Base-by-base conservation (phyloP, 208 protist species). In the Endotrypanum monterogeii region DNA sequence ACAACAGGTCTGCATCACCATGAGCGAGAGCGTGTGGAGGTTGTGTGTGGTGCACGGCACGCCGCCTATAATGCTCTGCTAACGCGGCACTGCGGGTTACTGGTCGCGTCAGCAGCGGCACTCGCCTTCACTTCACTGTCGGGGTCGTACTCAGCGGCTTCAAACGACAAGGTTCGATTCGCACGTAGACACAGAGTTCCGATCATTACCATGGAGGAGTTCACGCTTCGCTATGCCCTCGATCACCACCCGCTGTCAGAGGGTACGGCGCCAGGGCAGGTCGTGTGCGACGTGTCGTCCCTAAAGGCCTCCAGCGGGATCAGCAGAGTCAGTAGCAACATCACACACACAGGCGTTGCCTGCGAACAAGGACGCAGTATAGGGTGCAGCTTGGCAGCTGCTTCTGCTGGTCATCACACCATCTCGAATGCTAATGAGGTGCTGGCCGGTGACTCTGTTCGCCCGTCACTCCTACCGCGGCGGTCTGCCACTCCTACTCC, bases 41-140 rank as follows among this genome's bases (percentile, higher is more conserved):
- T 66, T 1, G 62, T 87, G 8, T 86, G 82, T 41, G 32, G 55
- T 2, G 44, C 65, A 20, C 73, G 71, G 46, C 58, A 78, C 25
- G 84, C 84, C 28, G 67, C 11, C 20, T 94, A 84, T 75, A 86
- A 80, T 52, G 16, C 67, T 16, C 32, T 73, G 4, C 73, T 94
- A 35, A 87, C 80, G 25, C 68, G 68, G 16, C 69, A 70, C 14
- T 91, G 87, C 60, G 65, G 63, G 18, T 35, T 91, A 8, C 75
- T 94, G 4, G 77, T 94, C 7, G 61, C 86, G 14, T 72, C 87
- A 18, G 37, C 71, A 32, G 30, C 61, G 4, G 16, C 30, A 44
- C 57, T 78, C 30, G 51, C 46, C 46, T 50, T 58, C 28, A 74
- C 69, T 3, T 58, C 70, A 23, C 44, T 52, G 20, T 57, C 67